A percentile compares a stretch with the other conserved stretches of the same genome.
Evolutionary conservation across 1,139 yeast genomes (phyloP).

Genomic region (Candida freyschussii): DNA sequence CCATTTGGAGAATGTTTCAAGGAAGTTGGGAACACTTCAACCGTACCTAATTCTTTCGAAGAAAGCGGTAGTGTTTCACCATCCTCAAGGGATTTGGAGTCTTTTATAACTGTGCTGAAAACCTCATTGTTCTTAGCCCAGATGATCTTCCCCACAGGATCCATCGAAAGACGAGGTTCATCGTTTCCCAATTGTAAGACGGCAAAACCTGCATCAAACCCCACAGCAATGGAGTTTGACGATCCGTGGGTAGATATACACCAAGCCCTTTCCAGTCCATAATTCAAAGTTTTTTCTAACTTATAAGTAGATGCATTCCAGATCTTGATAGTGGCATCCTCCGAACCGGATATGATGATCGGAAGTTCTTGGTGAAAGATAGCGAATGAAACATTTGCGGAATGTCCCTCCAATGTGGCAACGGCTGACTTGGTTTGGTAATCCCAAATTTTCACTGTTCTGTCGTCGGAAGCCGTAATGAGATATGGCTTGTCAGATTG

Average conservation of each 20-base stretch:
- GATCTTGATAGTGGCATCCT: conserved; percentile 73
- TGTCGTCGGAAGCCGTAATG: conserved; percentile 90
- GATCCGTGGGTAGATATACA: conserved; percentile 78
- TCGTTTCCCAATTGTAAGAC: conserved; percentile 87
- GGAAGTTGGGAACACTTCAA: conserved; percentile 87
- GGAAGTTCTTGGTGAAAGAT: conserved; percentile 96
- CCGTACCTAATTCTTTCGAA: conserved; percentile 85
- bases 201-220: conserved; percentile 91
- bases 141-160: conserved; percentile 82
- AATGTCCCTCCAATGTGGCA: conserved; percentile 90
- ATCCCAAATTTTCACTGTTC: conserved; percentile 91
- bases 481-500: conserved; percentile 95
- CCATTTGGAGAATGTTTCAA: conserved; percentile 95
- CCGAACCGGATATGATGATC: conserved; percentile 76
- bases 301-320: conserved; percentile 81
- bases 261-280: conserved; percentile 96
- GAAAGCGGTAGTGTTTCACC: conserved; percentile 75
- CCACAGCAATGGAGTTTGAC: conserved; percentile 80
- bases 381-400: conserved; percentile 93
- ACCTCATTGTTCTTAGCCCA: conserved; percentile 87
- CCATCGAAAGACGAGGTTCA: conserved; percentile 93
- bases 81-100: conserved; percentile 63
- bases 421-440: conserved; percentile 95
- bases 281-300: conserved; percentile 84
- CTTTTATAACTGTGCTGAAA: conserved; percentile 75